These are phyloP conservation scores for Geum urbanum DNA, from an alignment of 306 rosid species.

Conservation along the genomic window DNA sequence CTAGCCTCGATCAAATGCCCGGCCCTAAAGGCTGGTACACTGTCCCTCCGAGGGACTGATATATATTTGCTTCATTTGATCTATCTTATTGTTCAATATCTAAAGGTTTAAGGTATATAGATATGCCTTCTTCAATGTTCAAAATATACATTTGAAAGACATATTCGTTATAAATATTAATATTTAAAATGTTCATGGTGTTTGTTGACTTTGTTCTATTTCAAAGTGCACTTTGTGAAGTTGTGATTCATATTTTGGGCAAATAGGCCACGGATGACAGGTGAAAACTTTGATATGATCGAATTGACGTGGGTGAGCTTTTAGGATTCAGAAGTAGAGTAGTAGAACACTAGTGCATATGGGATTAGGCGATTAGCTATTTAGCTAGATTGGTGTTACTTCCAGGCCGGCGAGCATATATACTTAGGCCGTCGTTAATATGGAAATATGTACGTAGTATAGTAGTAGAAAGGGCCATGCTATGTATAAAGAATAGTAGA, in stretches of 20 bases:
- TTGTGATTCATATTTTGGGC: background rate
- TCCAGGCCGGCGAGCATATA: background rate
- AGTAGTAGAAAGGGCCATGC: background rate
- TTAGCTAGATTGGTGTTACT: no score
- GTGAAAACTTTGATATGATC: conserved; percentile 15
- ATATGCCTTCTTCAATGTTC: no score
- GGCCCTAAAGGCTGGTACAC: background rate
- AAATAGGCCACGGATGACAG: conserved; percentile 37
- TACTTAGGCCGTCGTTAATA: background rate
- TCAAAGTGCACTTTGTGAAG: no score
- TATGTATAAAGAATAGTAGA: background rate
- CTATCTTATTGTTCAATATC: no score
- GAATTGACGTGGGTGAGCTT: conserved; percentile 23
- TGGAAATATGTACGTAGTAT: background rate
- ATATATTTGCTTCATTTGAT: no score
- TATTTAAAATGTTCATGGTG: background rate
- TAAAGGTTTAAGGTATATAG: no score
- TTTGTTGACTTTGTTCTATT: background rate
- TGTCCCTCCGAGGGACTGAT: no score
- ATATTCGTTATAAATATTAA: no score
- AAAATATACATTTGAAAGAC: no score
- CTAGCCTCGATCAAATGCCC: no score
- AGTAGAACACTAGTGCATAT: background rate
- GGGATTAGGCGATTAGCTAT: no score
- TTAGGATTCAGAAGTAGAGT: background rate